Base-by-base conservation (phyloP, 352 stramenopile genomes). In the Globisporangium abappressorium region DNA sequence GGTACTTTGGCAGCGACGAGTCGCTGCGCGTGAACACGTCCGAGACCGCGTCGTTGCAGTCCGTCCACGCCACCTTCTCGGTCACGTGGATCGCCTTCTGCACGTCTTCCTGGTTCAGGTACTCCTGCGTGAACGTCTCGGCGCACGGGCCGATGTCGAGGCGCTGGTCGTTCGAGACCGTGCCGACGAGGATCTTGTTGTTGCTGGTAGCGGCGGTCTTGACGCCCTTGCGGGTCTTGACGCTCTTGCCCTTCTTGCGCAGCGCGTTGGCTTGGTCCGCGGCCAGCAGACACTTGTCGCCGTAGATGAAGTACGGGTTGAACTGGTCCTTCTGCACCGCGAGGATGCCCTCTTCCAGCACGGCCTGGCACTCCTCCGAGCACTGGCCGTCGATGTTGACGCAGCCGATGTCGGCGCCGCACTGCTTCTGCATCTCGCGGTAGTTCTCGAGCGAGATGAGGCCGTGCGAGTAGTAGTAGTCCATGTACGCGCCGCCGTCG, bases 391-490 rank as follows among this genome's bases (percentile, higher is more conserved):
- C 73, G 54, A 80, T 79, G 64, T 80, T 78, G 69, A 92, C 89
- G 64, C 88, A 87, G 59, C 81, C 83, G 34, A 89, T 89, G 56
- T 85, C 68, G 2, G 69, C 66, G 30, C 79, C 82, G 53, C 86
- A 94, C 5, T 72, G 43, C 34, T 83, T 73, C 57, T 81, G 75
- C 49, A 90, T 89, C 65, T 82, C 76, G 54, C 84, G 70, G 69
- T 93, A 94, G 36, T 78, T 81, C 76, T 94, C 85, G 18, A 87
- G 78, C 59, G 84, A 93, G 54, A 97, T 76, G 67, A 97, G 79
- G 1, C 80, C 88, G 70, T 97, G 91, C 56, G 82, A 90, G 77
- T 96, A 95, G 75, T 91, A 92, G 58, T 93, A 90, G 68, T 90
- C 83, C 57, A 95, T 91, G 75, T 94, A 90, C 1, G 84, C 75